Conservation (phyloP, 805 yeast genomes). For the Barnettozyma pratensis region DNA sequence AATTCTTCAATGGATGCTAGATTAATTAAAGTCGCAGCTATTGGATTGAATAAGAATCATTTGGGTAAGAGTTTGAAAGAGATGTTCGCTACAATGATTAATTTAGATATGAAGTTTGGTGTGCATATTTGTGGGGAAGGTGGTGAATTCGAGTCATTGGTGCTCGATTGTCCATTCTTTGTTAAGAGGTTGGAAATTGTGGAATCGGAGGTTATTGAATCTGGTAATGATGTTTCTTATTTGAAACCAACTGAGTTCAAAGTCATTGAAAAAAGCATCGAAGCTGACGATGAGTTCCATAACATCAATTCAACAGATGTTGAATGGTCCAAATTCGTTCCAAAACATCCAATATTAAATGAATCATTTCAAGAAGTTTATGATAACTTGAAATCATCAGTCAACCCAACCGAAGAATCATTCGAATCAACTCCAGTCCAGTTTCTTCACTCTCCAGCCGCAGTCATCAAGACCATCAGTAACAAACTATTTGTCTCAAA, state of each 20-base stretch:
- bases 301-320: constrained; percentile 12
- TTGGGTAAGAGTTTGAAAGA: constrained; percentile 65
- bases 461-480: constrained; percentile 18
- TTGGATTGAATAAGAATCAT: constrained; percentile 65
- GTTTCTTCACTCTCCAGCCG: not conserved
- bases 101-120: constrained; percentile 61
- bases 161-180: constrained; percentile 86
- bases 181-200: constrained; percentile 35
- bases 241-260: constrained; percentile 47
- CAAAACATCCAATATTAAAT: constrained; percentile 29
- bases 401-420: not conserved
- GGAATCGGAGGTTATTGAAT: constrained; percentile 15
- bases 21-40: constrained; percentile 88
- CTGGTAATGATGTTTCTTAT: constrained; percentile 66
- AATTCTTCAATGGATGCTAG: constrained; percentile 66
- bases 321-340: constrained; percentile 22
- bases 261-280: constrained; percentile 34
- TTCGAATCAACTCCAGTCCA: not conserved
- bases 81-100: constrained; percentile 50
- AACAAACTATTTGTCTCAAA: constrained; percentile 40
- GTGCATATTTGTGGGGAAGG: constrained; percentile 98
- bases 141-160: constrained; percentile 94
- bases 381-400: constrained; percentile 5
- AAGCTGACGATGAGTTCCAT: constrained; percentile 16
- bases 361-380: constrained; percentile 35